Evolutionary conservation across 2,329 filamentous ascomycete species (phyloP).

Genomic region (Fusarium burgessii): DNA sequence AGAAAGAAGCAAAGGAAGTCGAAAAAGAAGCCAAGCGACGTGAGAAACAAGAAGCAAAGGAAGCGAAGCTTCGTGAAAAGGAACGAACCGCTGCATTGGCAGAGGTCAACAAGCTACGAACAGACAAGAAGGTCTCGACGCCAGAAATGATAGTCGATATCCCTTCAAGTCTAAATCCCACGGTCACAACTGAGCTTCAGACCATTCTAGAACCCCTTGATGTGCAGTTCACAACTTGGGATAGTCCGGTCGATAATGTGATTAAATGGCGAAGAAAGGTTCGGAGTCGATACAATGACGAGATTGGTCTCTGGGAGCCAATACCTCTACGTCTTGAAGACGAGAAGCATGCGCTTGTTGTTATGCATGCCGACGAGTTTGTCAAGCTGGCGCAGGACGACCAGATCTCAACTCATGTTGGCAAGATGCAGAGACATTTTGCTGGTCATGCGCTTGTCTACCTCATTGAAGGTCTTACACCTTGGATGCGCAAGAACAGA

Average conservation of each 20-base stretch:
- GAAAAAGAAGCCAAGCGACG: constrained; percentile 68
- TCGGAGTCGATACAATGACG: constrained; percentile 70
- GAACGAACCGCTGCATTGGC: constrained; percentile 73
- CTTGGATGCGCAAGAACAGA: constrained; percentile 77
- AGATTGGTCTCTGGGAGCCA: constrained; percentile 74
- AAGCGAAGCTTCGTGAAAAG: constrained; percentile 72
- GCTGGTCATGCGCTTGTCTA: constrained; percentile 70
- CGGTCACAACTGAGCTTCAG: constrained; percentile 59
- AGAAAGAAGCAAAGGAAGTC: constrained; percentile 61
- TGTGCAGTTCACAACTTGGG: constrained; percentile 60
- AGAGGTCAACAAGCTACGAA: constrained; percentile 78
- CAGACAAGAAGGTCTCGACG: constrained; percentile 78
- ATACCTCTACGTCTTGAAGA: constrained; percentile 61
- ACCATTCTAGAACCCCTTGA: constrained; percentile 63
- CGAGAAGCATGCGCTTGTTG: constrained; percentile 72
- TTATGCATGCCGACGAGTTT: constrained; percentile 74
- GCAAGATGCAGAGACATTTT: constrained; percentile 66
- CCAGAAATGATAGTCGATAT: constrained; percentile 84
- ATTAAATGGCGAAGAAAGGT: constrained; percentile 78
- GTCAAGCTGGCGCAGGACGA: constrained; percentile 67
- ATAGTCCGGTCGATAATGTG: constrained; percentile 62
- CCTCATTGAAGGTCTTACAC: constrained; percentile 75
- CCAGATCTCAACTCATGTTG: constrained; percentile 70
- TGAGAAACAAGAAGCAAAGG: constrained; percentile 70
- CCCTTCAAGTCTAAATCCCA: constrained; percentile 65